Percentiles rank a stretch among this genome's conserved stretches.
These are phyloP conservation scores for Botryobasidium botryosum DNA, from an alignment of 768 basidiomycete species.

Conservation along the genomic window DNA sequence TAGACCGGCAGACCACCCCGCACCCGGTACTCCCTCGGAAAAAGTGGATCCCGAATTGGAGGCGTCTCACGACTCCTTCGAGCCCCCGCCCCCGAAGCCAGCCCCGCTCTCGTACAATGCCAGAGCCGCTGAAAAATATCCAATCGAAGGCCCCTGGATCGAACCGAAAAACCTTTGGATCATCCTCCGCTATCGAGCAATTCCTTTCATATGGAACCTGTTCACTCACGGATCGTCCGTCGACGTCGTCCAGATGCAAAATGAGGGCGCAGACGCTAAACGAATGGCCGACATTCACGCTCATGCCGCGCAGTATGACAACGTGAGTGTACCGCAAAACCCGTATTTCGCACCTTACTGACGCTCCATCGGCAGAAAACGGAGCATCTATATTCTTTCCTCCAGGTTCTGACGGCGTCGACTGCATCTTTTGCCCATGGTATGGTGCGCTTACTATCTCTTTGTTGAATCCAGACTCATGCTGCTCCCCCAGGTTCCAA, in stretches of 20 bases:
- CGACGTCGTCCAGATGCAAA: slow-evolving; percentile 20
- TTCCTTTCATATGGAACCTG: slow-evolving; percentile 9
- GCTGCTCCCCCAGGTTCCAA: no score
- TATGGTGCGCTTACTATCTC: no score
- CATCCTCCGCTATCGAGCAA: slow-evolving; percentile 19
- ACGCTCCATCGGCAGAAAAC: no score
- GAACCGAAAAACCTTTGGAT: slow-evolving; percentile 22
- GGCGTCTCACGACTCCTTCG: background rate
- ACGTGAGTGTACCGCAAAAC: no score
- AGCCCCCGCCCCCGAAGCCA: background rate
- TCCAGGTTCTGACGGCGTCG: slow-evolving; percentile 27
- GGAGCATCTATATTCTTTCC: slow-evolving; percentile 27
- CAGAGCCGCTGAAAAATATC: slow-evolving; percentile 1
- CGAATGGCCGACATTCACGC: slow-evolving; percentile 21
- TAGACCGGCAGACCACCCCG: slow-evolving; percentile 8
- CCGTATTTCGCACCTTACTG: no score
- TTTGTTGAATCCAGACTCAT: no score
- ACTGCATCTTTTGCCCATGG: slow-evolving; percentile 29
- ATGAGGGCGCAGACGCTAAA: slow-evolving; percentile 16
- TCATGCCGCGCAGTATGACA: slow-evolving; percentile 22
- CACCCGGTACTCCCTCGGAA: background rate
- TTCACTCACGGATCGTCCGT: slow-evolving; percentile 15
- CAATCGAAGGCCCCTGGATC: slow-evolving; percentile 20
- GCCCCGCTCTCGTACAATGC: background rate
- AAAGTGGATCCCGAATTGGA: background rate